Evolutionary conservation across 2,329 filamentous ascomycete species (phyloP).

Genomic region (Cercospora zeina): DNA sequence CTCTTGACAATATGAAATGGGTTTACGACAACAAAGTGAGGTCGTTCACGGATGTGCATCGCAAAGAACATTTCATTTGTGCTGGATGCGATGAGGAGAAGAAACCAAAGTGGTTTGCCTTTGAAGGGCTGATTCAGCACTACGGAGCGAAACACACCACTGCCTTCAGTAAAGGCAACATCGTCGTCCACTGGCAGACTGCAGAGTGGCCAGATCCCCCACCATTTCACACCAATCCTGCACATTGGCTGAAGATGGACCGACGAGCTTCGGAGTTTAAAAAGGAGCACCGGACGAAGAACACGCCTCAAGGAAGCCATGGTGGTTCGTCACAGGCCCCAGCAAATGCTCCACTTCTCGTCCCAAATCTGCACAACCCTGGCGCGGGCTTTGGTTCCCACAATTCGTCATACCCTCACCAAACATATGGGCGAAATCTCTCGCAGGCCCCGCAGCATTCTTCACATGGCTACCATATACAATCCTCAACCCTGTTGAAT

Average conservation of each 20-base stretch:
- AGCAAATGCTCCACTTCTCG: slow-evolving; percentile 10
- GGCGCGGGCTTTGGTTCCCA: not conserved
- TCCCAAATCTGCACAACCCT: slow-evolving; percentile 11
- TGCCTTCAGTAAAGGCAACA: slow-evolving; percentile 66
- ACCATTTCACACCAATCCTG: slow-evolving; percentile 66
- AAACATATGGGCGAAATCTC: not conserved
- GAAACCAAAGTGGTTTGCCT: slow-evolving; percentile 67
- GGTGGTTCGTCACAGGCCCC: slow-evolving; percentile 18
- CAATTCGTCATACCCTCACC: slow-evolving; percentile 10
- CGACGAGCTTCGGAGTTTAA: slow-evolving; percentile 21
- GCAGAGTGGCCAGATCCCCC: slow-evolving; percentile 75
- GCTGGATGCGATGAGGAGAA: slow-evolving; percentile 61
- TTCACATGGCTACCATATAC: not conserved
- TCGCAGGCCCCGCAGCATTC: not conserved
- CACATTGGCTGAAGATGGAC: slow-evolving; percentile 28
- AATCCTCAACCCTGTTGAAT: not conserved
- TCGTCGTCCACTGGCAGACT: slow-evolving; percentile 73
- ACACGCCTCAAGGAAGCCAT: slow-evolving; percentile 24
- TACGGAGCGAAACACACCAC: slow-evolving; percentile 79
- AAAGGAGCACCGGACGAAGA: slow-evolving; percentile 20
- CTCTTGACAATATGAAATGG: slow-evolving; percentile 84
- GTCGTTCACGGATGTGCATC: slow-evolving; percentile 63
- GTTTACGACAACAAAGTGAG: slow-evolving; percentile 76
- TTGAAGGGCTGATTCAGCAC: slow-evolving; percentile 79
- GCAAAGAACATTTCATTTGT: slow-evolving; percentile 75